A percentile compares a stretch with the other conserved stretches of the same genome.
These are phyloP conservation scores for Mycena capillaripes DNA, from an alignment of 768 basidiomycete genomes.

Conservation along the genomic window DNA sequence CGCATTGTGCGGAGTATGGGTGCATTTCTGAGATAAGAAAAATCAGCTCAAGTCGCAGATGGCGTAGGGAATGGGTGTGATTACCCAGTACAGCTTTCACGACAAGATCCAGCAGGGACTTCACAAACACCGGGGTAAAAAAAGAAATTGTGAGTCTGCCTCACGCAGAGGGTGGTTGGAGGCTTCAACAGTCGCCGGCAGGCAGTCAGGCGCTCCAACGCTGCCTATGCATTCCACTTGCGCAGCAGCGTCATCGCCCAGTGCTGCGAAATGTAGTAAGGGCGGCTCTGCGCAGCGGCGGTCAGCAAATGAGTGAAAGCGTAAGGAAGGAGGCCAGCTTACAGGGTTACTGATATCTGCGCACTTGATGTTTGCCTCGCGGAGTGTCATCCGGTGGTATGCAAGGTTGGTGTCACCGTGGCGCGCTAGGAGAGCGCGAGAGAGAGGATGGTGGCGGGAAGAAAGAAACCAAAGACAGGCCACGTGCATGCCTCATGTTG, in stretches of 20 bases:
- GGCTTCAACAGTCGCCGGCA: constrained; percentile 71
- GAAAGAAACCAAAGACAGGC: too few species aligned
- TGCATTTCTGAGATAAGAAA: constrained; percentile 68
- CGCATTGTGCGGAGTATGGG: constrained; percentile 75
- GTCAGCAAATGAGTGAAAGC: constrained; percentile 14
- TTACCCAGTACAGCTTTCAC: constrained; percentile 81
- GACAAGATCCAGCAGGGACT: constrained; percentile 86
- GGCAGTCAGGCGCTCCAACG: constrained; percentile 85
- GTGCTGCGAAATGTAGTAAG: constrained; percentile 90
- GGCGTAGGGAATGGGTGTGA: constrained; percentile 31
- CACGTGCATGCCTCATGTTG: too few species aligned
- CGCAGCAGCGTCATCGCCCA: constrained; percentile 92
- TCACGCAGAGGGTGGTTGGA: constrained; percentile 62
- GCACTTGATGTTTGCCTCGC: constrained; percentile 95
- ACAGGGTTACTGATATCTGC: constrained; percentile 99
- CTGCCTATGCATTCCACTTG: constrained; percentile 93
- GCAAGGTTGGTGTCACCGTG: constrained; percentile 52
- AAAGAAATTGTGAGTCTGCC: constrained; percentile 87
- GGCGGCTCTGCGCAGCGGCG: constrained; percentile 76
- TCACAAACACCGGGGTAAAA: constrained; percentile 87
- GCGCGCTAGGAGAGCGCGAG: constrained; percentile 63
- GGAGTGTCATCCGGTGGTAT: constrained; percentile 76
- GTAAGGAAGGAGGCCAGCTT: constrained; percentile 51
- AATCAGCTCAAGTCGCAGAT: neutral
- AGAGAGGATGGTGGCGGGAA: too few species aligned